A percentile compares a stretch with the other conserved stretches of the same genome.
Evolutionary conservation across 139 green algal species (phyloP).

Genomic region (Auxenochlorella protothecoides): DNA sequence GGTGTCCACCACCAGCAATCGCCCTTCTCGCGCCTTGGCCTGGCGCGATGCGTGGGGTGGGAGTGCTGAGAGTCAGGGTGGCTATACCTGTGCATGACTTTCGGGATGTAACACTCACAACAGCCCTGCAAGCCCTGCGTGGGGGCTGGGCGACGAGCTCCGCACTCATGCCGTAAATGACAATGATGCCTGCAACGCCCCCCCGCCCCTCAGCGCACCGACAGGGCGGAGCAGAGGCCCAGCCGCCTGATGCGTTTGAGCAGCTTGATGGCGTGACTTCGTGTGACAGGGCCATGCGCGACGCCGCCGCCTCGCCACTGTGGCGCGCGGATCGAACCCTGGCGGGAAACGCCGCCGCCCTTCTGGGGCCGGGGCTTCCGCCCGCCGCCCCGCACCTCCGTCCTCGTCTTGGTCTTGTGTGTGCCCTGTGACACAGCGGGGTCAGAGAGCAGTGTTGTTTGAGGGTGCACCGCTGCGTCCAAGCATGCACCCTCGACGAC

Average conservation of each 20-base stretch:
- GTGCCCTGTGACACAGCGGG: conserved; percentile 43
- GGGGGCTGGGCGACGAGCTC: too few species aligned
- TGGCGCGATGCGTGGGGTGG: conserved; percentile 31
- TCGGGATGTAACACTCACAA: too few species aligned
- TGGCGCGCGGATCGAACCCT: conserved; percentile 50
- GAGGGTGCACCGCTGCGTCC: background rate
- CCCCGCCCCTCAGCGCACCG: conserved; percentile 14
- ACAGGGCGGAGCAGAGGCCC: conserved; percentile 76
- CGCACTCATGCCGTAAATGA: too few species aligned
- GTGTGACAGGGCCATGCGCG: conserved; percentile 57
- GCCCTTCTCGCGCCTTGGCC: conserved; percentile 62
- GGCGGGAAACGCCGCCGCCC: conserved; percentile 45
- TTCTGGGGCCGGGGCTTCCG: conserved; percentile 58
- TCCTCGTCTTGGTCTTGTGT: conserved; percentile 62
- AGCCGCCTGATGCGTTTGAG: conserved; percentile 63
- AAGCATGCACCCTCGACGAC: background rate
- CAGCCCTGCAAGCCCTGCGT: too few species aligned
- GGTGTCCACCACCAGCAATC: conserved; percentile 64
- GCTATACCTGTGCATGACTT: too few species aligned
- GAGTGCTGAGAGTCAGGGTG: background rate
- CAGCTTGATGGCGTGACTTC: conserved; percentile 64
- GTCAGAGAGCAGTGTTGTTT: too few species aligned
- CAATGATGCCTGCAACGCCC: too few species aligned
- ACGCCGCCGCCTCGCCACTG: conserved; percentile 69
- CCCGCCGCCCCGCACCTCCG: conserved; percentile 57